phyloP scores from a whole-genome alignment of 2,329 filamentous ascomycete species.

The Tricladium varicosporioides region DNA sequence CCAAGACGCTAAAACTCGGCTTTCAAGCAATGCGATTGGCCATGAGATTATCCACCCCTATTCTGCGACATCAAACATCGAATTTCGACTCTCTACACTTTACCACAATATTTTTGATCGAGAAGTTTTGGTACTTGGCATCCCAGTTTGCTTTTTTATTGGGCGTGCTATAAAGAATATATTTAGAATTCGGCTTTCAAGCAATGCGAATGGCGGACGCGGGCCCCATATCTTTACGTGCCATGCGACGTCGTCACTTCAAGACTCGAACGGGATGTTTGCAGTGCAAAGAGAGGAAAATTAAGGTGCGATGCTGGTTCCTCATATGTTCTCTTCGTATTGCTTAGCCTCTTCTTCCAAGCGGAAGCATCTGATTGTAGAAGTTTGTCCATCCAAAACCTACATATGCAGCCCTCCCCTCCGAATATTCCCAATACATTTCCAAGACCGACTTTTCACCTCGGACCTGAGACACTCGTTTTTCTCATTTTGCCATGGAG shows the following conservation, averaged over 20 bases:
- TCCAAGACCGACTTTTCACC: background rate
- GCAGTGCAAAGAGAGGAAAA: constrained; percentile 30
- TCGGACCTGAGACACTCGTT: background rate
- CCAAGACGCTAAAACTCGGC: background rate
- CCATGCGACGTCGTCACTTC: constrained; percentile 10
- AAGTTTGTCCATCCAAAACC: background rate
- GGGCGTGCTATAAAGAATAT: background rate
- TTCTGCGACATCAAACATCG: background rate
- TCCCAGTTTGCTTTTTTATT: background rate
- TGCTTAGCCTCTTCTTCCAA: background rate
- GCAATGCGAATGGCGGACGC: background rate
- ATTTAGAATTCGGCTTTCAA: background rate
- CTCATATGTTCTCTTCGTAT: background rate
- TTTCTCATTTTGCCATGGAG: constrained; percentile 5
- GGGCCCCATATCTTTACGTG: background rate
- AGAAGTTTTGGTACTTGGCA: background rate
- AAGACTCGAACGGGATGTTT: constrained; percentile 28
- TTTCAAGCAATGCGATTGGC: background rate
- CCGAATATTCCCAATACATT: background rate
- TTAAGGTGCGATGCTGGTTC: constrained; percentile 25
- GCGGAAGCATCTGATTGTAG: background rate
- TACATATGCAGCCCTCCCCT: background rate
- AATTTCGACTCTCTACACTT: background rate
- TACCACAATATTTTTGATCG: background rate
- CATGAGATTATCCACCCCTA: background rate